Base-by-base conservation (phyloP, 257 asterid genomes). In the Petunia secreta region DNA sequence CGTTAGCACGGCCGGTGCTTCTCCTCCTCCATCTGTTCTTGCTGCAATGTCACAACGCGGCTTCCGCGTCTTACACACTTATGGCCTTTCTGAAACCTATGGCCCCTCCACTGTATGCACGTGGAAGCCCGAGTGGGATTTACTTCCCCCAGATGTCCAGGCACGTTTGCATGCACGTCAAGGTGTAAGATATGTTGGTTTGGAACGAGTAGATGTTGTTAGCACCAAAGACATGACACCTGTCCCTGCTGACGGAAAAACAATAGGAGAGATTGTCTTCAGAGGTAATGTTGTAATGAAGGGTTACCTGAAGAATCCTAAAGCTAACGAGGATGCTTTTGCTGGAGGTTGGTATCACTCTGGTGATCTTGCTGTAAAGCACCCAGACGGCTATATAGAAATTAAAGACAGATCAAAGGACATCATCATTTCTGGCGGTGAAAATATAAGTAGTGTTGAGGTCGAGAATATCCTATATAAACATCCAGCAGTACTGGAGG, bases 61-160 rank as follows among this genome's bases (percentile, higher is more conserved):
- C 65, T 94, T 94, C 79, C 90, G 92, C 52, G 97, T 94, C 8
- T 15, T 97, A 0, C 98, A 94, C 90, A 94, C 98, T 37, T 94
- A 94, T 25, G 98, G 98, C 39, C 97, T 94, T 55, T 94, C 98
- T 5, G 98, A 94, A 86, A 94, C 98, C 3, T 94, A 80, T 34
- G 98, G 98, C 1, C 98, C 98, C 40, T 94, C 98, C 11, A 91
- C 98, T 8, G 83, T 94, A 80, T 94, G 98, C 53, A 90, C 93
- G 1, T 94, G 98, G 98, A 94, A 94, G 87, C 96, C 98, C 2
- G 98, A 94, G 77, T 94, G 98, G 98, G 97, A 94, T 81, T 86
- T 92, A 6, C 89, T 92, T 5, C 94, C 95, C n/a, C 93, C 90
- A 0, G 87, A 87, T 15, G 68, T 82, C 34, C 98, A 89, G 83